Percentiles rank a stretch among this genome's conserved stretches.
These are phyloP conservation scores for Talaromyces liani DNA, from an alignment of 495 filamentous ascomycete genomes.

Conservation along the genomic window DNA sequence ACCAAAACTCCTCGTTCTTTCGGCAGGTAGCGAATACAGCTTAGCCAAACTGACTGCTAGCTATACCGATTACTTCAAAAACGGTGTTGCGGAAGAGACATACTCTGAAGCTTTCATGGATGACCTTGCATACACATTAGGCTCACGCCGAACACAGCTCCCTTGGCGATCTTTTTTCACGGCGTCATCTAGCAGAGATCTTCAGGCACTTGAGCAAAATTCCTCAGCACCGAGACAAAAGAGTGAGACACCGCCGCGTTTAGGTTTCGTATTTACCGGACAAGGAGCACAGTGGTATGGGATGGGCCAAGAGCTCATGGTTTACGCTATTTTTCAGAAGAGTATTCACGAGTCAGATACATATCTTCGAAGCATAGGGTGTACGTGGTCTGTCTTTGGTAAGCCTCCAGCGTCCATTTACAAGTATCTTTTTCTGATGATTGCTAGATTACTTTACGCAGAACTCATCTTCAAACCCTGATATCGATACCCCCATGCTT, in stretches of 20 bases:
- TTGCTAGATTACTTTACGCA: too few species aligned
- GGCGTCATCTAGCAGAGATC: too few species aligned
- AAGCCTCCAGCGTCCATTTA: too few species aligned
- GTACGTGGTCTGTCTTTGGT: too few species aligned
- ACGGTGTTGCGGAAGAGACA: not conserved
- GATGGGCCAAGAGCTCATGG: conserved; percentile 24
- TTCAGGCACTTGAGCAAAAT: not conserved
- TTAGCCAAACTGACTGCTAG: not conserved
- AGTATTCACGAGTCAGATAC: not conserved
- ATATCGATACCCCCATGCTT: too few species aligned
- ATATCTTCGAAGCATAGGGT: not conserved
- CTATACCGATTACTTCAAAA: conserved; percentile 7
- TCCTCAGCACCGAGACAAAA: conserved; percentile 10
- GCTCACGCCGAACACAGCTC: conserved; percentile 16
- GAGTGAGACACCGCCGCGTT: not conserved
- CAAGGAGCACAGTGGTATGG: conserved; percentile 27
- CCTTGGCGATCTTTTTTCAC: conserved; percentile 9
- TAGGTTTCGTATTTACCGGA: conserved; percentile 27
- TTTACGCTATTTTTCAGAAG: not conserved
- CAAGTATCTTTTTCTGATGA: too few species aligned
- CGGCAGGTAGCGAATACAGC: conserved; percentile 14
- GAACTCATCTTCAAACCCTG: too few species aligned
- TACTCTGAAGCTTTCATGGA: conserved; percentile 9
- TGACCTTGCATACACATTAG: conserved; percentile 24
- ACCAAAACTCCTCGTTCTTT: conserved; percentile 13